Evolutionary conservation across 129 eudicot species (phyloP).

Genomic region (Pittosporum tobira): DNA sequence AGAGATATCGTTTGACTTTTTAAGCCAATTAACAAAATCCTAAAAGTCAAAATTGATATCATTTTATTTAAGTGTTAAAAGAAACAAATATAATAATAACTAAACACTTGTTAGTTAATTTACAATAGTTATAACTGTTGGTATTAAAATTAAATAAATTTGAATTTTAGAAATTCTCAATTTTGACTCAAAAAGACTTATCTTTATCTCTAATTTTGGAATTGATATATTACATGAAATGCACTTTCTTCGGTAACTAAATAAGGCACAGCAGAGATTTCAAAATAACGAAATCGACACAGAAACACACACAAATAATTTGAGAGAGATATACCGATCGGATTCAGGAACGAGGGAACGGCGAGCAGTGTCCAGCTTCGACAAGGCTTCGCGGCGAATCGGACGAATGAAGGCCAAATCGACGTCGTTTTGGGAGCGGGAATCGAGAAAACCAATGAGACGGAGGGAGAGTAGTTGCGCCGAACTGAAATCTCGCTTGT

Average conservation of each 20-base stretch:
- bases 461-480: constrained; percentile 68
- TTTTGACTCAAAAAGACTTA: too few relatives aligned
- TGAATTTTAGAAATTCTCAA: too few relatives aligned
- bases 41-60: too few relatives aligned
- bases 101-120: too few relatives aligned
- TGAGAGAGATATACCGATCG: constrained; percentile 46
- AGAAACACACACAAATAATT: neutral
- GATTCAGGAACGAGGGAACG: constrained; percentile 51
- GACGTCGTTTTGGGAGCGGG: constrained; percentile 34
- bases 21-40: too few relatives aligned
- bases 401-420: constrained; percentile 64
- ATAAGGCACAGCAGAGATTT: neutral
- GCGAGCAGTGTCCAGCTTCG: constrained; percentile 55
- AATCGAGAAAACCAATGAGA: constrained; percentile 90
- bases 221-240: too few relatives aligned
- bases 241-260: neutral
- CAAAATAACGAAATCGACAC: neutral
- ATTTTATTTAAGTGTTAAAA: too few relatives aligned
- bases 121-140: too few relatives aligned
- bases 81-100: too few relatives aligned
- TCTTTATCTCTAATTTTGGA: too few relatives aligned
- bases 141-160: too few relatives aligned
- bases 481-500: constrained; percentile 53
- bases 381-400: constrained; percentile 66
- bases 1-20: too few relatives aligned